Evolutionary conservation across 352 stramenopile genomes (phyloP), one percentile per base, ranked within the genome.

Genomic region (Pythium aquatile): DNA sequence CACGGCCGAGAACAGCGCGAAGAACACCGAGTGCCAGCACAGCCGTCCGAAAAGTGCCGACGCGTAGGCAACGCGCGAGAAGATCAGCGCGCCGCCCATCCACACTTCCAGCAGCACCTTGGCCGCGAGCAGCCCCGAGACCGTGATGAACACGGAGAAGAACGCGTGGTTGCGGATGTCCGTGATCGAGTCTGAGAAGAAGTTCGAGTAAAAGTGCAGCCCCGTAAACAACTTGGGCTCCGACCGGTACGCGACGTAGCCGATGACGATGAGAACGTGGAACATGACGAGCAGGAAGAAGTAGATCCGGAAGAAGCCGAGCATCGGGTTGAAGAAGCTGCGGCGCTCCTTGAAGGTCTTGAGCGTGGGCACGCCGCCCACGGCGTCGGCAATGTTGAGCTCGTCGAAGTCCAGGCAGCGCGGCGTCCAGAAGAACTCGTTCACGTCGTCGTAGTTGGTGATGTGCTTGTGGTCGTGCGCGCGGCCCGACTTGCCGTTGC

Each of bases 401-500:
- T 93, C 84, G 67, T 96, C 85, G 72, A 93, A 96, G 42, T 87
- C 57, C 6, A 96, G 74, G 46, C 88, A 95, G 24, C 72, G 74
- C 35, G 78, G 70, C 54, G 72, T 79, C 88, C 88, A 96, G 68
- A 96, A 96, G 63, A 96, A 95, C 72, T 96, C 88, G 72, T 96
- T 96, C 57, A 94, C 79, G 66, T 96, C 88, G 75, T 96, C 88
- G 56, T 96, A 96, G 69, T 96, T 96, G 40, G 85, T 91, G 64
- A 94, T 84, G 62, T 94, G 87, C 69, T 91, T 90, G 76, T 95
- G 86, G 67, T 96, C 87, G 1, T 81, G 69, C 6, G 73, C 55
- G 11, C 63, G 61, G 47, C 24, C n/a, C 2, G 24, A 8, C 48
- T 67, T 55, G 6, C 58, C 61, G 14, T 66, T 68, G 26, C 76